phyloP scores from a whole-genome alignment of 352 stramenopile species.

The Phytophthora aleatoria region DNA sequence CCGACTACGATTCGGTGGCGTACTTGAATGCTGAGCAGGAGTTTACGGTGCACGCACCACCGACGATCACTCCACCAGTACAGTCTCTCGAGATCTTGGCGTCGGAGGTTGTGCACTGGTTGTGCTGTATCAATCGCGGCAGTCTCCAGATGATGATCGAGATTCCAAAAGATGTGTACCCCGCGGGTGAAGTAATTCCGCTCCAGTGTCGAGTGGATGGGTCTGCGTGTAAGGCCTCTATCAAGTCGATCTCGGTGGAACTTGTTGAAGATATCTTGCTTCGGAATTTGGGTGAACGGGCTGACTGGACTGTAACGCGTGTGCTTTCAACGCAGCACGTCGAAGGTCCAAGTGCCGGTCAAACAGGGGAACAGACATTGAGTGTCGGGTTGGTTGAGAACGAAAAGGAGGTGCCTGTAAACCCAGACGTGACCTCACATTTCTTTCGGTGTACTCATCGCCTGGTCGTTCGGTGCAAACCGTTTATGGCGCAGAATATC shows the following conservation, averaged over 20 bases:
- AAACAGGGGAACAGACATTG: conserved; percentile 17
- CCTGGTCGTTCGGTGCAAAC: conserved; percentile 38
- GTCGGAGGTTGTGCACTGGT: conserved; percentile 33
- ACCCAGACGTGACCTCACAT: conserved; percentile 28
- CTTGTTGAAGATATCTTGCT: conserved; percentile 34
- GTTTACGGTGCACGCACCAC: conserved; percentile 32
- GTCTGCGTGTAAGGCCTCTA: conserved; percentile 22
- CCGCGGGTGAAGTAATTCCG: conserved; percentile 20
- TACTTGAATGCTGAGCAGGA: conserved; percentile 35
- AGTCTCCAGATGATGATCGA: conserved; percentile 27
- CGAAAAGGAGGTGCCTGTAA: conserved; percentile 23
- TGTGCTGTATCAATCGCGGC: conserved; percentile 38
- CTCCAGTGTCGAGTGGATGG: conserved; percentile 32
- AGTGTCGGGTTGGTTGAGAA: conserved; percentile 26
- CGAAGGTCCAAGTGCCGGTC: conserved; percentile 12
- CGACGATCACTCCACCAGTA: conserved; percentile 25
- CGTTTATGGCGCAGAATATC: conserved; percentile 26
- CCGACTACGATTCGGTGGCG: conserved; percentile 32
- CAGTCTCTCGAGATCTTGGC: conserved; percentile 33
- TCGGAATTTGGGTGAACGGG: conserved; percentile 18
- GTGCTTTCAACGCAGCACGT: conserved; percentile 31
- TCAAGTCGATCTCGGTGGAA: conserved; percentile 29
- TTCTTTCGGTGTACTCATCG: conserved; percentile 40
- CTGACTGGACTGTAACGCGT: conserved; percentile 25
- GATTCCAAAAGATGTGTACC: conserved; percentile 30